Conservation (phyloP, 2,329 filamentous ascomycete genomes). For the Onygenales sp. region DNA sequence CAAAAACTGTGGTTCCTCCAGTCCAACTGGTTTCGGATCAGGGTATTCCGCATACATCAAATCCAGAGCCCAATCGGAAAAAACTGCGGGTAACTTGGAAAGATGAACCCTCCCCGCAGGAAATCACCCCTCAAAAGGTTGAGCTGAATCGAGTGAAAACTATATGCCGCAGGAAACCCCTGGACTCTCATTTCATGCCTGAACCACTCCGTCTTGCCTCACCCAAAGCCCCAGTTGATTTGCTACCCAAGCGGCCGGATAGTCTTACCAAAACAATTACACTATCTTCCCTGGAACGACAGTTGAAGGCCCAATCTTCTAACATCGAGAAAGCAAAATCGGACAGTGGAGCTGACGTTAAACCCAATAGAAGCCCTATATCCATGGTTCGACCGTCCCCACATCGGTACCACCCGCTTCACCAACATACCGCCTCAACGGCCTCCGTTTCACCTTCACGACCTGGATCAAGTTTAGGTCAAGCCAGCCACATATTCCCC, state of each 20-base stretch:
- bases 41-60: neutral
- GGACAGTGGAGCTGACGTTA: conserved; percentile 15
- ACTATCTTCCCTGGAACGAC: conserved; percentile 5
- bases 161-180: neutral
- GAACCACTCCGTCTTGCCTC: conserved; percentile 11
- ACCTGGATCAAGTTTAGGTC: conserved; percentile 33
- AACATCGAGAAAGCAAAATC: conserved; percentile 15
- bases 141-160: neutral
- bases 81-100: neutral
- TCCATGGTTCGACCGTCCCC: conserved; percentile 19
- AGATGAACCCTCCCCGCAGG: neutral
- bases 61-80: neutral
- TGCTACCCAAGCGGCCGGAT: conserved; percentile 10
- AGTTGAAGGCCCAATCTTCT: conserved; percentile 5
- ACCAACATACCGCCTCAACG: conserved; percentile 22
- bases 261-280: conserved; percentile 9
- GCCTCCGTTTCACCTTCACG: conserved; percentile 24
- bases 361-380: conserved; percentile 15
- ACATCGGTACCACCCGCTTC: conserved; percentile 22
- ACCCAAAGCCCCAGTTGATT: conserved; percentile 9
- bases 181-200: conserved; percentile 5
- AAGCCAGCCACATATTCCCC: conserved; percentile 32
- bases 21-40: neutral
- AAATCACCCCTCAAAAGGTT: neutral
- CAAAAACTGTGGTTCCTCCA: neutral